phyloP scores from a whole-genome alignment of 352 stramenopile species.

The Aphanomyces euteiches region DNA sequence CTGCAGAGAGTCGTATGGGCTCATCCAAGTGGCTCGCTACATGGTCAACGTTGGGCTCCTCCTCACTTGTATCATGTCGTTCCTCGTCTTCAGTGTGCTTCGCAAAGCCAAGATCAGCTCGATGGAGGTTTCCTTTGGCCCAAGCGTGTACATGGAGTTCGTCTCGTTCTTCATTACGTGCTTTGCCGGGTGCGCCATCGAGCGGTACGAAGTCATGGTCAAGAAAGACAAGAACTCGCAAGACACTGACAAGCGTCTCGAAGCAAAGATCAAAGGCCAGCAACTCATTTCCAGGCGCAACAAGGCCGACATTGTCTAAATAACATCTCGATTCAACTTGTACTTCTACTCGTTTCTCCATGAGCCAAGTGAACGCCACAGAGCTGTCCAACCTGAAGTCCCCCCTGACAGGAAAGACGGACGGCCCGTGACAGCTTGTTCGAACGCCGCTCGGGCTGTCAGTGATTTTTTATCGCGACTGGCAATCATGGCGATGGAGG shows the following conservation, averaged over 20 bases:
- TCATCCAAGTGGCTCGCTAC: background rate
- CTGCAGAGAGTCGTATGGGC: background rate
- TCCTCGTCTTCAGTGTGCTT: conserved; percentile 4
- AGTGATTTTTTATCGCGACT: too few species aligned
- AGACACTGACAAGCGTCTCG: conserved; percentile 17
- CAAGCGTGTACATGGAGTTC: conserved; percentile 17
- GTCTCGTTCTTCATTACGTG: conserved; percentile 7
- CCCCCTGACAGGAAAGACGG: too few species aligned
- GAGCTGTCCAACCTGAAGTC: too few species aligned
- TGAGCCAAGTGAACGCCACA: background rate
- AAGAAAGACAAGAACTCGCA: conserved; percentile 6
- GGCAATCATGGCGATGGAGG: too few species aligned
- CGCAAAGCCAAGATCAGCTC: background rate
- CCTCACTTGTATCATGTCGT: conserved; percentile 12
- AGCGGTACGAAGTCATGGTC: background rate
- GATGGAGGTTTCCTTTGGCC: background rate
- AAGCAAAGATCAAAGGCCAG: background rate
- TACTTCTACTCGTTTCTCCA: background rate
- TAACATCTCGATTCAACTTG: background rate
- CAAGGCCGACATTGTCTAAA: conserved; percentile 11
- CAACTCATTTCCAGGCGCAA: background rate
- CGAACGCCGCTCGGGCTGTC: too few species aligned
- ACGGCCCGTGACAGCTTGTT: too few species aligned
- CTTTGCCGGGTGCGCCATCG: conserved; percentile 19
- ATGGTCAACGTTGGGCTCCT: conserved; percentile 16